phyloP scores from a whole-genome alignment of 345 rosid genomes.

The Eucalyptus erythrocorys region DNA sequence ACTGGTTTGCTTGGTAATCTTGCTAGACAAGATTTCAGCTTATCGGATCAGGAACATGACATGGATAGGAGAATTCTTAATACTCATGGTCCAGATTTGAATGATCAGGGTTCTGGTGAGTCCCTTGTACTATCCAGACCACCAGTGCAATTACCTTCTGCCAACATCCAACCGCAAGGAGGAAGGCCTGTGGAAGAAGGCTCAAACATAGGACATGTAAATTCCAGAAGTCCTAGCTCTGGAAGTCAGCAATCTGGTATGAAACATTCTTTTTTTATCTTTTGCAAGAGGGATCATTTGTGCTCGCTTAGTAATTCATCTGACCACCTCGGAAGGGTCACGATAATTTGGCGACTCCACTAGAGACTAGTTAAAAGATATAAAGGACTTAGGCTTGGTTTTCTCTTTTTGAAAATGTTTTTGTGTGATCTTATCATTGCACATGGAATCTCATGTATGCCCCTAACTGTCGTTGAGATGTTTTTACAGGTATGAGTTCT shows the following conservation, averaged over 20 bases:
- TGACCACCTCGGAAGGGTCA: not conserved
- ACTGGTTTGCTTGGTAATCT: slow-evolving; percentile 89
- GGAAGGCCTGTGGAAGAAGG: slow-evolving; percentile 69
- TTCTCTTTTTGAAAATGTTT: not conserved
- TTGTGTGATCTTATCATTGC: not conserved
- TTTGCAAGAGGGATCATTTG: not conserved
- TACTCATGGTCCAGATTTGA: slow-evolving; percentile 31
- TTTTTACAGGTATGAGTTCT: not conserved
- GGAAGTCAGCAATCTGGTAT: slow-evolving; percentile 2
- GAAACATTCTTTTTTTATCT: not conserved
- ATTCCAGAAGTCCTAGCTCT: slow-evolving; percentile 8
- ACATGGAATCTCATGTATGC: not conserved
- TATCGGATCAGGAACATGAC: slow-evolving; percentile 10
- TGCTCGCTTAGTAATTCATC: not conserved
- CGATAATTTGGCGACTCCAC: not conserved
- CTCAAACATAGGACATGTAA: slow-evolving; percentile 4
- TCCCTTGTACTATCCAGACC: slow-evolving; percentile 52
- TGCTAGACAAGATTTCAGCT: slow-evolving; percentile 41
- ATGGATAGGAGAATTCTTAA: slow-evolving; percentile 13
- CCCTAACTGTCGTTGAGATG: not conserved
- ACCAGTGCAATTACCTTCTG: slow-evolving; percentile 26
- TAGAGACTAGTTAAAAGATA: not conserved
- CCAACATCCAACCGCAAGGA: slow-evolving; percentile 37
- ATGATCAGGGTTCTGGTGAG: slow-evolving; percentile 53
- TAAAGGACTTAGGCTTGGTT: not conserved